Conservation (phyloP, 164 flowering plant species). For the Vitis riparia region DNA sequence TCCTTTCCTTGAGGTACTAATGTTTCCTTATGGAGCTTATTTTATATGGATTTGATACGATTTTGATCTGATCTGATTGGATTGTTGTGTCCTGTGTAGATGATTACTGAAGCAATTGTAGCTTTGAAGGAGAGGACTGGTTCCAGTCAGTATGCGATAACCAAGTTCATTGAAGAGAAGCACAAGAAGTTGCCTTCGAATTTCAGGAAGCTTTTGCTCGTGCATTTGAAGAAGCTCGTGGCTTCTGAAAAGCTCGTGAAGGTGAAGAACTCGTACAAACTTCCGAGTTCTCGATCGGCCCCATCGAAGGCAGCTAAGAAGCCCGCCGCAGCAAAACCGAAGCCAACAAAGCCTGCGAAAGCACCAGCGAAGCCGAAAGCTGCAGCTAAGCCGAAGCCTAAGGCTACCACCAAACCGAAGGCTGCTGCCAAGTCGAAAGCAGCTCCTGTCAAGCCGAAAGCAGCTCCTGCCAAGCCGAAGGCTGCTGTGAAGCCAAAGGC, state of each 20-base stretch:
- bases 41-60: background rate
- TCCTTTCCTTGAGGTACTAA: slow-evolving; percentile 46
- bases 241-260: slow-evolving; percentile 33
- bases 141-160: slow-evolving; percentile 44
- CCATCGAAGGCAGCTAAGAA: slow-evolving; percentile 19
- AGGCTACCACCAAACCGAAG: slow-evolving; percentile 18
- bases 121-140: slow-evolving; percentile 43
- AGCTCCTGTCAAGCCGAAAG: slow-evolving; percentile 8
- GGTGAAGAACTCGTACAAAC: slow-evolving; percentile 41
- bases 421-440: slow-evolving; percentile 11
- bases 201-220: slow-evolving; percentile 37
- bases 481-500: slow-evolving; percentile 24
- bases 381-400: slow-evolving; percentile 17
- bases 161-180: slow-evolving; percentile 42
- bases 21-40: too few relatives aligned
- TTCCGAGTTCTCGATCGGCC: slow-evolving; percentile 22
- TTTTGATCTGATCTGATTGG: slow-evolving; percentile 4
- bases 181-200: slow-evolving; percentile 36
- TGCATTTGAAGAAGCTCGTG: slow-evolving; percentile 38
- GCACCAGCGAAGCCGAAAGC: slow-evolving; percentile 13
- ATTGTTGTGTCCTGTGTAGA: slow-evolving; percentile 22
- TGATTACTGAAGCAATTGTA: slow-evolving; percentile 46
- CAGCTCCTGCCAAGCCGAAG: slow-evolving; percentile 14
- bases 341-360: slow-evolving; percentile 10
- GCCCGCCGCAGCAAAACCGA: slow-evolving; percentile 22